phyloP scores from a whole-genome alignment of 2,329 filamentous ascomycete genomes.

The Plectosphaerella plurivora region DNA sequence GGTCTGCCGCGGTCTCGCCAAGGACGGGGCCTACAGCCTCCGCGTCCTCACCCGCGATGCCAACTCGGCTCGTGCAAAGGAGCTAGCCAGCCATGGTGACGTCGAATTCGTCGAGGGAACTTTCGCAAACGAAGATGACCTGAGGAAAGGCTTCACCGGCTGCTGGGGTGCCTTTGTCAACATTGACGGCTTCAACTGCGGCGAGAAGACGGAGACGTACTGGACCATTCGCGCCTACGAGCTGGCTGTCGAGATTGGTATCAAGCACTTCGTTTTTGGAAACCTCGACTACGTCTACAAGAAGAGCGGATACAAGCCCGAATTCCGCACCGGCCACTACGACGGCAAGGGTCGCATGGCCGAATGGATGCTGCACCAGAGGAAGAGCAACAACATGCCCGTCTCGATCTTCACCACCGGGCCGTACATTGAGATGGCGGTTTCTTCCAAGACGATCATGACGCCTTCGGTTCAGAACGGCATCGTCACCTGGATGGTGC shows the following conservation, averaged over 20 bases:
- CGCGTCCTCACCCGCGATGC: slow-evolving; percentile 43
- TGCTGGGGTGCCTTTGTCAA: slow-evolving; percentile 49
- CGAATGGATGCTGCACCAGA: slow-evolving; percentile 38
- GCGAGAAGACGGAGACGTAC: slow-evolving; percentile 47
- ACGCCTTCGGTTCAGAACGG: slow-evolving; percentile 32
- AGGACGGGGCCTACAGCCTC: slow-evolving; percentile 36
- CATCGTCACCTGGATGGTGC: slow-evolving; percentile 34
- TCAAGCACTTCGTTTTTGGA: slow-evolving; percentile 40
- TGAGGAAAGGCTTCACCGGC: slow-evolving; percentile 37
- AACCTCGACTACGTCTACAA: slow-evolving; percentile 46
- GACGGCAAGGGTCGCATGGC: slow-evolving; percentile 40
- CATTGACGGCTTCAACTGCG: slow-evolving; percentile 48
- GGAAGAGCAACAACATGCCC: slow-evolving; percentile 2
- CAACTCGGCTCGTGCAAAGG: slow-evolving; percentile 31
- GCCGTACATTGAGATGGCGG: slow-evolving; percentile 42
- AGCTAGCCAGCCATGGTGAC: slow-evolving; percentile 35
- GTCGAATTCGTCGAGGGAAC: slow-evolving; percentile 43
- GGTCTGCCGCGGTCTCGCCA: slow-evolving; percentile 34
- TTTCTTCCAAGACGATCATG: slow-evolving; percentile 30
- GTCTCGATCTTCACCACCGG: slow-evolving; percentile 32
- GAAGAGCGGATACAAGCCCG: slow-evolving; percentile 39
- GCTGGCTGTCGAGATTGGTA: slow-evolving; percentile 34
- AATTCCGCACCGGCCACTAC: slow-evolving; percentile 43
- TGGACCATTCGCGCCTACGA: slow-evolving; percentile 39
- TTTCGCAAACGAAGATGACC: slow-evolving; percentile 37